These are phyloP conservation scores for Yamadazyma jaroonii DNA, from an alignment of 1,139 yeast species.

Conservation along the genomic window DNA sequence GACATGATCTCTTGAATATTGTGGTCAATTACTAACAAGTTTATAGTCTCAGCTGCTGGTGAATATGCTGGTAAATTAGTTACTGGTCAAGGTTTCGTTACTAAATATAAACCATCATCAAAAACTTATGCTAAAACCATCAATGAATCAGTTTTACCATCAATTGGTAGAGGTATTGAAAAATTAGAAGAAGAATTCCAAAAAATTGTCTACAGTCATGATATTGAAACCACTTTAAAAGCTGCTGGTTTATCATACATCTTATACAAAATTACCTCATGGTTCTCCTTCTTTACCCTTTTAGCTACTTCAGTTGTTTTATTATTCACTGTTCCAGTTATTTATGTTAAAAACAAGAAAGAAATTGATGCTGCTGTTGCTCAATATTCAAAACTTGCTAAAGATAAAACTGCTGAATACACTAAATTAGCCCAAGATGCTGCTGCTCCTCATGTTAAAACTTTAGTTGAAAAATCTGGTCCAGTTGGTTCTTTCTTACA, in stretches of 20 bases:
- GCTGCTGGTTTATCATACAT: constrained; percentile 67
- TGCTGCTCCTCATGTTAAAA: constrained; percentile 45
- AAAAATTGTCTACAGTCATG: constrained; percentile 62
- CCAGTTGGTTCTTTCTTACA: constrained; percentile 61
- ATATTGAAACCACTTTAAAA: constrained; percentile 66
- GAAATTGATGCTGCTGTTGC: constrained; percentile 76
- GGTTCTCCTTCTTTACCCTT: constrained; percentile 73
- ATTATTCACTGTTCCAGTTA: constrained; percentile 72
- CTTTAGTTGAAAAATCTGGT: constrained; percentile 55
- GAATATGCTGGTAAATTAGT: constrained; percentile 66
- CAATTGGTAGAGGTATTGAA: constrained; percentile 41
- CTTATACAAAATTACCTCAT: constrained; percentile 69
- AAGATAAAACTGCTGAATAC: constrained; percentile 53
- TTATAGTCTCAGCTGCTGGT: constrained; percentile 57
- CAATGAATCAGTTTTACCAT: constrained; percentile 41
- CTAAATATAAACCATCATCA: constrained; percentile 56
- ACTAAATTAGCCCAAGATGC: constrained; percentile 52
- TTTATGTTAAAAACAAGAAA: constrained; percentile 71
- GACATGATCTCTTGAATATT: too few relatives aligned
- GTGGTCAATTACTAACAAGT: constrained; percentile 15
- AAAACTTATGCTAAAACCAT: constrained; percentile 38
- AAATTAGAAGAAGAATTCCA: constrained; percentile 50
- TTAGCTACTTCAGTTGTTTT: constrained; percentile 54
- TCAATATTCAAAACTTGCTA: constrained; percentile 53
- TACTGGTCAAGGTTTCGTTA: constrained; percentile 70